These are phyloP conservation scores for Rubus parviflorus DNA, from an alignment of 306 rosid genomes.

Conservation along the genomic window DNA sequence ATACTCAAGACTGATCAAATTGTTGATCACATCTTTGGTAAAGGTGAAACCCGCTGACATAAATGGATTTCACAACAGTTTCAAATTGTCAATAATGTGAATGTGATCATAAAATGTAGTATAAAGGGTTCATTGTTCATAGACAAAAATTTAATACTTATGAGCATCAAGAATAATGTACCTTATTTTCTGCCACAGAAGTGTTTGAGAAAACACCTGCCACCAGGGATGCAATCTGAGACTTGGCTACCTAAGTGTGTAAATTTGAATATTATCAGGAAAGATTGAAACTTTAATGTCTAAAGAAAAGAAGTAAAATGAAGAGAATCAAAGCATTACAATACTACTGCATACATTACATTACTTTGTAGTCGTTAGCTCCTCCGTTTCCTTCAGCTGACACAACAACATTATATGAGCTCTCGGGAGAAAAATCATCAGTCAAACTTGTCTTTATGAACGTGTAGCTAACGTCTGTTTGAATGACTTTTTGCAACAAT, in stretches of 20 bases:
- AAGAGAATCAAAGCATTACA: constrained; percentile 12
- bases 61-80: not conserved
- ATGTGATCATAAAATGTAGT: not conserved
- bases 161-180: constrained; percentile 6
- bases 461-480: constrained; percentile 74
- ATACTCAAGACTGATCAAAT: not conserved
- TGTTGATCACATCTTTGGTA: not conserved
- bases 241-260: constrained; percentile 60
- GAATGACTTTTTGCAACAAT: constrained; percentile 65
- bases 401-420: constrained; percentile 73
- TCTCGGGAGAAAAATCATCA: constrained; percentile 73
- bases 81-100: not conserved
- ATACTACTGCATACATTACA: constrained; percentile 91
- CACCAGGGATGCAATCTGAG: constrained; percentile 79
- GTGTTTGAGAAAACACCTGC: constrained; percentile 93
- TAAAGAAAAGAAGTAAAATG: not conserved
- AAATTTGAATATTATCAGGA: not conserved
- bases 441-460: constrained; percentile 81
- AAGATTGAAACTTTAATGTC: not conserved
- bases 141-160: not conserved
- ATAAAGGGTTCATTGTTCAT: not conserved
- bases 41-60: not conserved
- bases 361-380: constrained; percentile 97
- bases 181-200: constrained; percentile 90
- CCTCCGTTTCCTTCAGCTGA: constrained; percentile 62